Evolutionary conservation across 1,284 basidiomycete species (phyloP).

Genomic region (Cutaneotrichosporon cavernicola): DNA sequence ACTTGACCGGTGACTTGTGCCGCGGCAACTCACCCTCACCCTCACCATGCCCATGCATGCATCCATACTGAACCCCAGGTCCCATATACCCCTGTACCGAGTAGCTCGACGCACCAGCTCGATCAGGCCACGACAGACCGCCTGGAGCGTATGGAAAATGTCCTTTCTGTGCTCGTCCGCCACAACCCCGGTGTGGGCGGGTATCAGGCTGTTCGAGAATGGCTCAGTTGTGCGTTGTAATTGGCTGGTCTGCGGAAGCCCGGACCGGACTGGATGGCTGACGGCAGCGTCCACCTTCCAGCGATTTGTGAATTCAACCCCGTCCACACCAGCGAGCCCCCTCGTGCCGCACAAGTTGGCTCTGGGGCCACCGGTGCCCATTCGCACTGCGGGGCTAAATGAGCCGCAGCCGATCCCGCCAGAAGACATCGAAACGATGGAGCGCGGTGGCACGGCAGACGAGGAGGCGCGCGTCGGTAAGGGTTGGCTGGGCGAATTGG

Average conservation of each 20-base stretch:
- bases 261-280: not conserved
- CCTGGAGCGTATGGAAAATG: slow-evolving; percentile 45
- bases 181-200: slow-evolving; percentile 44
- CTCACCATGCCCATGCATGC: not conserved
- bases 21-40: too few relatives aligned
- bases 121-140: slow-evolving; percentile 40
- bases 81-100: slow-evolving; percentile 47
- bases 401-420: slow-evolving; percentile 16
- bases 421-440: slow-evolving; percentile 28
- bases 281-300: slow-evolving; percentile 31
- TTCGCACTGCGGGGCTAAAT: slow-evolving; percentile 1
- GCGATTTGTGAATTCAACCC: slow-evolving; percentile 28
- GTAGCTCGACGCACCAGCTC: slow-evolving; percentile 27
- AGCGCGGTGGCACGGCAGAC: slow-evolving; percentile 29
- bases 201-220: slow-evolving; percentile 46
- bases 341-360: slow-evolving; percentile 18
- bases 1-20: too few relatives aligned
- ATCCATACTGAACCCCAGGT: slow-evolving; percentile 32
- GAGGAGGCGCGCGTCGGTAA: slow-evolving; percentile 43
- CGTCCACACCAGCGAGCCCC: slow-evolving; percentile 33
- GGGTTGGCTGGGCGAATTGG: slow-evolving; percentile 47
- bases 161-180: slow-evolving; percentile 43
- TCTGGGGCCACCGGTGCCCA: slow-evolving; percentile 7
- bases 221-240: slow-evolving; percentile 36
- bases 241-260: not conserved